Evolutionary conservation across 2,329 filamentous ascomycete species (phyloP), one percentile per base, ranked within the genome.

Genomic region (Colletotrichum phormii): DNA sequence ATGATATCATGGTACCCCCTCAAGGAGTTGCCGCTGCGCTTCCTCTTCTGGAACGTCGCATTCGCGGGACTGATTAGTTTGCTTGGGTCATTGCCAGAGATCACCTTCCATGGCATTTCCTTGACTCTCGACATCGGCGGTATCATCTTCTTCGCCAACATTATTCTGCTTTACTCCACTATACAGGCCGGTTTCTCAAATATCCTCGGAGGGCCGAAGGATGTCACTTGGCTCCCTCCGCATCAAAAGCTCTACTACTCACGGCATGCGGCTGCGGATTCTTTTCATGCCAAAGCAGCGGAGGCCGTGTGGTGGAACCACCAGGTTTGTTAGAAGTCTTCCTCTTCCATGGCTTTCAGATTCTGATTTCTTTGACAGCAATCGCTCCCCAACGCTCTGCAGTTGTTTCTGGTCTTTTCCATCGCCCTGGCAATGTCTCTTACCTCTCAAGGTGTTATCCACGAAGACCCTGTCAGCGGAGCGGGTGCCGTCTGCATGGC

Each of bases 171-270:
- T 5, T 9, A 7, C 4, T 18, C n/a, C 24, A 3, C 46, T 24
- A 49, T 62, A n/a, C n/a, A 8, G 59, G 29, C 29, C 1, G 26
- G 46, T 1, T 62, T 51, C 18, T 49, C 31, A 3, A 29, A 51
- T 49, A 13, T 9, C 0, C 5, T 62, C 1, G 59, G 59, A 15
- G 59, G 59, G 3, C 59, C 59, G 3, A 49, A 24, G 15, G 59
- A 62, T 11, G 26, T 62, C 13, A 31, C 37, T 8, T 62, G 59
- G 59, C 59, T 49, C 8, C 18, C 15, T 33, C 59, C 59, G 4
- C 37, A 62, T 33, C 42, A 62, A 11, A 62, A 22, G n/a, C 37
- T 62, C 24, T 62, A 62, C 26, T 62, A 51, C 26, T 46, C 59
- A 1, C 5, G 8, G 2, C 13, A 26, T 18, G 42, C 59, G 24